Base-by-base conservation (phyloP, 306 rosid species). In the Begonia fuchsioides region DNA sequence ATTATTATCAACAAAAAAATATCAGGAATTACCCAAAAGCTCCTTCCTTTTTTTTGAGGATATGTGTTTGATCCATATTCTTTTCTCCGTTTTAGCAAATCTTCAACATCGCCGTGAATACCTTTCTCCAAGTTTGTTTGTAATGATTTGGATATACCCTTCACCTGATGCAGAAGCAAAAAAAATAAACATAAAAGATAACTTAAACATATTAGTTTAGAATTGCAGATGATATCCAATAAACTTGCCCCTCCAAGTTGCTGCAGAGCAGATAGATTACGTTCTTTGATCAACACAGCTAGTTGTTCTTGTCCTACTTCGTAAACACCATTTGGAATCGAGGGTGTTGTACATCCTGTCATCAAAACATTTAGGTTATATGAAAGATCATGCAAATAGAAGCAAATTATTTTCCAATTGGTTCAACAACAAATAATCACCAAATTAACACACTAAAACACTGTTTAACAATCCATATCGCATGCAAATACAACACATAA, bases 31-130 rank as follows among this genome's bases (percentile, higher is more conserved):
- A 80, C 96, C 92, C 75, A 70, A 62, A 92, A 80, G 66, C 81
- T 66, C 68, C 88, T 75, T 57, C 96, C 94, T 56, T 80, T 80
- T 64, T 86, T 86, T 56, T 49, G 65, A 20, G 96, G 96, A 78
- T 86, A 86, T 53, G 76, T 72, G 67, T 92, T 86, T 35, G 99
- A 73, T 50, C 96, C 96, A 66, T 72, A 92, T 8, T 72, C 77
- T 59, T 59, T 73, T 68, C 54, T 85, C 39, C 94, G 72, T 55
- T 71, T 82, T n/a, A 71, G 60, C 51, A 85, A 57, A 54, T 82
- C 98, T 17, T 66, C 73, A 50, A 82, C 94, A 68, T 82, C 94
- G 9, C 78, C 94, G 61, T 12, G 13, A 51, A 86, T 54, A 55
- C 99, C 99, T 81, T 82, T 82, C 54, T 86, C 94, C 55, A 76